Evolutionary conservation across 139 green algal species (phyloP), one percentile per base, ranked within the genome.

Genomic region (Trebouxia sp.): DNA sequence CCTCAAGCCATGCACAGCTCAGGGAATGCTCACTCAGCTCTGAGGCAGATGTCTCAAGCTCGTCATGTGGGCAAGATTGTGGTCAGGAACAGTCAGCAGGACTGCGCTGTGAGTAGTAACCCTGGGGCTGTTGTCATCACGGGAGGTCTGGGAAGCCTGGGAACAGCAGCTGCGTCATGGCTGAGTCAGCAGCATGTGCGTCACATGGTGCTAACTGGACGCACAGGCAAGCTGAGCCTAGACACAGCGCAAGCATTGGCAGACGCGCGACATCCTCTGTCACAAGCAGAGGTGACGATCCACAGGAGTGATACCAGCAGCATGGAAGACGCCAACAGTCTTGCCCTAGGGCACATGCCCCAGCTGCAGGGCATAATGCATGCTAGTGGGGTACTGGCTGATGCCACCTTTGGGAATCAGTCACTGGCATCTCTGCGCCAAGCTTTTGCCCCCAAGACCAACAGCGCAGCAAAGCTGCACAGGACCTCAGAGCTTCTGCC

Each of bases 41-140:
- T 97, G 70, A 90, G 93, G 11, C 93, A 97, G 89, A 94, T 97
- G 90, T 94, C 88, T 32, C 91, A 96, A 86, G 93, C 93, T 14
- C 83, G 90, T 0, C 92, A 97, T 65, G 85, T 97, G 8, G 93
- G 93, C 82, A 97, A 97, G 86, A 90, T 97, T 41, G 92, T 97
- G 39, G 88, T 92, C 12, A 82, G 69, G 6, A 45, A n/a, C 62
- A 72, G 12, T 24, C 35, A 72, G 35, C 41, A 51, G 20, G 42
- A 77, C 17, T 56, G 24, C 39, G 28, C 22, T 6, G 1, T 51
- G 26, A 72, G 62, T n/a, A 37, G 26, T 11, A 55, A 35, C 37
- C 20, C 6, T 37, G 81, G 81, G 39, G n/a, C 35, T 6, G 85
- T 89, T 26, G 26, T 90, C 10, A 74, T 94, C 3, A 80, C 90